Percentiles rank a stretch among this genome's conserved stretches.
Conservation (phyloP, 1,284 basidiomycete species). For the Chalciporus sp. region DNA sequence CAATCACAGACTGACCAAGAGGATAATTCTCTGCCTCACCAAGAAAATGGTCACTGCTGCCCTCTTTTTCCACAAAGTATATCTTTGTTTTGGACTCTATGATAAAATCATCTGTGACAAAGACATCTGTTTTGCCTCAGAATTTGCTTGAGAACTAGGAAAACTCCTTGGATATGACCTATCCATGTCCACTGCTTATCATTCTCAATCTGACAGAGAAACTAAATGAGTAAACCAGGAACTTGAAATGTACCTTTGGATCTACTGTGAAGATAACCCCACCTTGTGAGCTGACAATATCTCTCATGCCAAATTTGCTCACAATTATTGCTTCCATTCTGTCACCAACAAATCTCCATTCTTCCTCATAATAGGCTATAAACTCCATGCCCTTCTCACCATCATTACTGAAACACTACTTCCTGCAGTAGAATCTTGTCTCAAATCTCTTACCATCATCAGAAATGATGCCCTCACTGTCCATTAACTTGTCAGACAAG, state of each 20-base stretch:
- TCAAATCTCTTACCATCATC: neutral
- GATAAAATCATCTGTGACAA: constrained; percentile 28
- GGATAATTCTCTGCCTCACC: constrained; percentile 17
- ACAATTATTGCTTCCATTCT: constrained; percentile 3
- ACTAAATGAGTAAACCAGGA: constrained; percentile 7
- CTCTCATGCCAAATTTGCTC: neutral
- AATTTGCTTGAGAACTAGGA: neutral
- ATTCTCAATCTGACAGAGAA: constrained; percentile 3
- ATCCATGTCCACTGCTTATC: neutral
- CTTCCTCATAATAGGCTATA: constrained; percentile 7
- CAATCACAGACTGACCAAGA: too few relatives aligned
- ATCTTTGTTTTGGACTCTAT: constrained; percentile 15
- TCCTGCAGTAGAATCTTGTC: too few relatives aligned
- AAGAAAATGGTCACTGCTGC: constrained; percentile 12
- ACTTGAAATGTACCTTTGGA: neutral
- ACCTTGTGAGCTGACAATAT: too few relatives aligned
- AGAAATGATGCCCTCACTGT: neutral
- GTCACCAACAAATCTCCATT: neutral
- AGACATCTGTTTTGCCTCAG: constrained; percentile 24
- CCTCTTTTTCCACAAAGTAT: constrained; percentile 20
- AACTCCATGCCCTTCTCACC: neutral
- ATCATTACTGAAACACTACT: too few relatives aligned
- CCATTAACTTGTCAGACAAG: neutral
- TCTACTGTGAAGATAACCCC: constrained; percentile 1
- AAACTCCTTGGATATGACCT: neutral